Evolutionary conservation across 2,329 filamentous ascomycete species (phyloP), one percentile per base, ranked within the genome.

Genomic region (Arachnomyces sp.): DNA sequence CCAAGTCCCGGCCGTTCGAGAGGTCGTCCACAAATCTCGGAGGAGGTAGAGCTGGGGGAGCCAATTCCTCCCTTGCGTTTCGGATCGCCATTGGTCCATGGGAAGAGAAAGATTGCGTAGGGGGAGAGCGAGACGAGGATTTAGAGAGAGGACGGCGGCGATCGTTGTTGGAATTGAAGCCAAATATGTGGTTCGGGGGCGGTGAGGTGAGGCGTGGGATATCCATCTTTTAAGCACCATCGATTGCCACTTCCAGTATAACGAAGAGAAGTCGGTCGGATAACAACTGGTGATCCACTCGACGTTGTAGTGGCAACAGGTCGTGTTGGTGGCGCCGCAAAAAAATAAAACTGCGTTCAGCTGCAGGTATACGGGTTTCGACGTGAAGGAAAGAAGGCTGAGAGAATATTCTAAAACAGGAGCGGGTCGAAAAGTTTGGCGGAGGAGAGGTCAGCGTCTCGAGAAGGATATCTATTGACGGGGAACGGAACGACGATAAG

Each of bases 1-100:
- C 77, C 40, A 73, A 68, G 59, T 82, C 79, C 51, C 73, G 68
- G 28, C 76, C 77, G 46, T 68, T 59, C 50, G 68, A 64, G 48
- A 77, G 62, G 44, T 77, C 73, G 49, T 69, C 66, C 43, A 82
- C 72, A 55, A 71, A 64, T 58, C 68, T 70, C 38, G 79, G 75
- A 43, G 80, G 80, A 51, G 79, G 80, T 52, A 83, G 67, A 36
- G 79, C 77, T 47, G 80, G 79, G 43, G 80, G 79, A 37, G 69
- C 66, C 32, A 59, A 56, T 36, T 61, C 55, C 43, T 63, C 57
- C 53, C 72, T 68, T 44, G 71, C 67, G 54, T 73, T 70, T 36
- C 76, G 77, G 56, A 84, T 82, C 44, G 77, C 67, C 76, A 83
- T 77, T 49, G 76, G 73, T 46, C 70, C 70, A 46, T 67, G 66